Conservation (phyloP, 805 yeast species). For the Saccharomycopsis vini region DNA sequence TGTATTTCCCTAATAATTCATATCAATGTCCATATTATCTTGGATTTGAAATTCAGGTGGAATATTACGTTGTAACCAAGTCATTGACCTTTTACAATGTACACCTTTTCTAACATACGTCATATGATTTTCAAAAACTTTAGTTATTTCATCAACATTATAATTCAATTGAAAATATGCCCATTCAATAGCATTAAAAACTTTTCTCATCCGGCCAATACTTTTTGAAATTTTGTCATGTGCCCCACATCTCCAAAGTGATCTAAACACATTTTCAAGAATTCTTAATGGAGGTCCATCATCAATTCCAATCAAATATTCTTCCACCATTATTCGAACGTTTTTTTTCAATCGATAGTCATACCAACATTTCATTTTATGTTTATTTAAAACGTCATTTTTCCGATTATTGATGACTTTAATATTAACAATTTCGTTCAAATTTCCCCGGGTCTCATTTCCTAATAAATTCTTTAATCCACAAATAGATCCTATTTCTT, state of each 20-base stretch:
- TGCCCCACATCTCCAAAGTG: not conserved
- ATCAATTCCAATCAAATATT: too few relatives aligned
- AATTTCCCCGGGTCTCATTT: too few relatives aligned
- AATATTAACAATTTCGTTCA: too few relatives aligned
- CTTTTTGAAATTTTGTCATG: not conserved
- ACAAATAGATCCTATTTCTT: too few relatives aligned
- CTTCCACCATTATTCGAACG: too few relatives aligned
- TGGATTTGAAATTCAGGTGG: conserved; percentile 6
- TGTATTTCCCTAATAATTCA: too few relatives aligned
- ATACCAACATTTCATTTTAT: too few relatives aligned
- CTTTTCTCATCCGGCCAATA: not conserved
- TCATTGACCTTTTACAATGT: not conserved
- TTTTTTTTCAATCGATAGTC: too few relatives aligned
- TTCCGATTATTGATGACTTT: too few relatives aligned
- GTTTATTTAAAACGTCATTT: too few relatives aligned
- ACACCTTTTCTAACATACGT: not conserved
- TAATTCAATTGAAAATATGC: not conserved
- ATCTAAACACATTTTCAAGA: not conserved
- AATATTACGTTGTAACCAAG: conserved; percentile 15
- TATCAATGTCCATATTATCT: not conserved
- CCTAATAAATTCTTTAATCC: too few relatives aligned
- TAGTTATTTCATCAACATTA: not conserved
- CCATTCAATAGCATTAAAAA: not conserved
- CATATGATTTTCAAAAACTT: not conserved
- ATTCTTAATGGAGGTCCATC: too few relatives aligned